phyloP scores from a whole-genome alignment of 2,329 filamentous ascomycete genomes.

The Cladosporium sp. region DNA sequence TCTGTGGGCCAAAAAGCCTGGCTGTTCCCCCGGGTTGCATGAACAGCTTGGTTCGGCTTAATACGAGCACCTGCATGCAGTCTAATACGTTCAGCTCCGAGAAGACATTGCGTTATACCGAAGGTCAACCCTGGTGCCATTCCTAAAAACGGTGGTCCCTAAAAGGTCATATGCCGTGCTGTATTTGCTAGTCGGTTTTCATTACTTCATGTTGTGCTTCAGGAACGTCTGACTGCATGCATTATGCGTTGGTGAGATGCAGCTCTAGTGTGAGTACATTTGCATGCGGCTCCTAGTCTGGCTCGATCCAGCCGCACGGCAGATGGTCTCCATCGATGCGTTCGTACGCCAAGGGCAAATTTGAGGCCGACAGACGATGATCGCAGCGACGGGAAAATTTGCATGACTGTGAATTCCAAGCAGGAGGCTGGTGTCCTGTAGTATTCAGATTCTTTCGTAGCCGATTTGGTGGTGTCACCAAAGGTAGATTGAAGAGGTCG shows the following conservation, averaged over 20 bases:
- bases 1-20: not conserved
- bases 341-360: not conserved
- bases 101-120: not conserved
- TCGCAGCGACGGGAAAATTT: not conserved
- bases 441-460: not conserved
- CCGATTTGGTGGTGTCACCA: too few relatives aligned
- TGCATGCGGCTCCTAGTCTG: not conserved
- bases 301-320: not conserved
- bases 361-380: not conserved
- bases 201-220: not conserved
- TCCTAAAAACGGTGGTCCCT: not conserved
- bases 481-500: not conserved
- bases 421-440: not conserved
- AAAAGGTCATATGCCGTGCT: not conserved
- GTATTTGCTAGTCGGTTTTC: not conserved
- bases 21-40: not conserved
- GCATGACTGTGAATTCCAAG: not conserved
- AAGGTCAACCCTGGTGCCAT: not conserved
- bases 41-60: not conserved
- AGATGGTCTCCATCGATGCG: not conserved
- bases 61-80: not conserved
- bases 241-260: not conserved
- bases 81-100: not conserved
- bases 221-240: not conserved
- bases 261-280: not conserved